phyloP scores from a whole-genome alignment of 148 eudicot species.

The Salicornia ramosissima region DNA sequence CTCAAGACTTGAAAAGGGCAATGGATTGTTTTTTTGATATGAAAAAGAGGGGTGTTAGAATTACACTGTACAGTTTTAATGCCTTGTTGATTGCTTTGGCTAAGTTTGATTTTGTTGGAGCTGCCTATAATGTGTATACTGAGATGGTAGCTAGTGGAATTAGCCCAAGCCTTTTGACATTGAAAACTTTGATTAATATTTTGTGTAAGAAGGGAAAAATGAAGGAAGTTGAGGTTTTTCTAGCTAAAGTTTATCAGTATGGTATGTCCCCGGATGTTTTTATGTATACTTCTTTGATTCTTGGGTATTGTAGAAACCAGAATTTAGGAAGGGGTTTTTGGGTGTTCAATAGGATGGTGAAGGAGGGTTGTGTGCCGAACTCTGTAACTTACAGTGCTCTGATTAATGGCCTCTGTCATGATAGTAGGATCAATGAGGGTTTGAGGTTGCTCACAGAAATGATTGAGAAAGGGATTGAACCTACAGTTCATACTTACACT shows the following conservation, averaged over 20 bases:
- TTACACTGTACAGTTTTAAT: conserved; percentile 56
- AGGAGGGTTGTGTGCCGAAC: conserved; percentile 52
- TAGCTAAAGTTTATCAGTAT: conserved; percentile 38
- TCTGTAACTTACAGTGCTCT: conserved; percentile 53
- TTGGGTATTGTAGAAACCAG: conserved; percentile 58
- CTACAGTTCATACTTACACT: conserved; percentile 59
- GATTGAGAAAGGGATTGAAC: conserved; percentile 52
- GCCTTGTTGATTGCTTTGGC: conserved; percentile 60
- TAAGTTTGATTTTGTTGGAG: conserved; percentile 49
- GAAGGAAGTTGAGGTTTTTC: conserved; percentile 41
- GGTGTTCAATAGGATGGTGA: conserved; percentile 52
- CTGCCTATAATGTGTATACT: conserved; percentile 44
- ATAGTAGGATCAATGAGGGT: conserved; percentile 55
- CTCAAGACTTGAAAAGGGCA: conserved; percentile 42
- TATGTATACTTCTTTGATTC: conserved; percentile 60
- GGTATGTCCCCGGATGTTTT: conserved; percentile 59
- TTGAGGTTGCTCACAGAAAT: conserved; percentile 52
- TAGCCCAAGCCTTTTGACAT: conserved; percentile 55
- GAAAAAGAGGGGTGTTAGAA: conserved; percentile 35
- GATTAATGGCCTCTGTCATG: conserved; percentile 61
- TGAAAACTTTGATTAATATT: conserved; percentile 65
- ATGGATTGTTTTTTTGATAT: conserved; percentile 46
- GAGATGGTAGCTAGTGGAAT: conserved; percentile 44
- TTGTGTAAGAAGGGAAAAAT: conserved; percentile 62
- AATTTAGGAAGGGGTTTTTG: conserved; percentile 44